Evolutionary conservation across 1,139 yeast genomes (phyloP).

Genomic region (Geotrichum australiense): DNA sequence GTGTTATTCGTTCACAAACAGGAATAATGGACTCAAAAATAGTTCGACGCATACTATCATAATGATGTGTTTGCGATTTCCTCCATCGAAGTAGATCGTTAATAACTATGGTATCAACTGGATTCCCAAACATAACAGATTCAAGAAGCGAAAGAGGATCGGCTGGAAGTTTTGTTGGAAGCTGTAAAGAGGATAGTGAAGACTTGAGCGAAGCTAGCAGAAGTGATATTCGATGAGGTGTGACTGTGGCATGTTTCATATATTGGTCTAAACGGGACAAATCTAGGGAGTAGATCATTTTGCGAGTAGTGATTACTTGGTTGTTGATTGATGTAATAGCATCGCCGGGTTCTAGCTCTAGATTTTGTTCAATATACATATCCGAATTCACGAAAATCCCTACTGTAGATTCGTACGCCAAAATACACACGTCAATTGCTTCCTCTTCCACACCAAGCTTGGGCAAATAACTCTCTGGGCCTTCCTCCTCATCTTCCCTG

Average conservation of each 20-base stretch:
- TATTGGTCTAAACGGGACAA: too few relatives aligned
- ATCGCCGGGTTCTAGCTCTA: neutral
- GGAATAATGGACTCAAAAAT: slow-evolving; percentile 1
- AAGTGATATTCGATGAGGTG: slow-evolving; percentile 1
- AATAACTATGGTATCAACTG: neutral
- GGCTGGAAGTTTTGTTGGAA: neutral
- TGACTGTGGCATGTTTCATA: slow-evolving; percentile 1
- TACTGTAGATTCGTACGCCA: neutral
- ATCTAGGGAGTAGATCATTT: neutral
- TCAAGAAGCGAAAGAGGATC: slow-evolving; percentile 2
- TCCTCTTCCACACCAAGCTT: slow-evolving; percentile 2
- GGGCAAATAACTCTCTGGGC: neutral
- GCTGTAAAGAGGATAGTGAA: neutral
- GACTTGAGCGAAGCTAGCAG: neutral
- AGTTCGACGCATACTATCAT: neutral
- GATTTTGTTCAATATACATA: slow-evolving; percentile 1
- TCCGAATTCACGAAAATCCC: slow-evolving; percentile 5
- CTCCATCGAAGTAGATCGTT: slow-evolving; percentile 1
- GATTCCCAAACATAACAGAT: slow-evolving; percentile 1
- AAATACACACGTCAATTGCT: neutral
- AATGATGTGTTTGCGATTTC: neutral
- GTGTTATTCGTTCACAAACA: neutral
- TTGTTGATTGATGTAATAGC: neutral
- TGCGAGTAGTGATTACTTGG: neutral
- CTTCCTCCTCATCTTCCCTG: neutral